Evolutionary conservation across 2,329 filamentous ascomycete species (phyloP).

Genomic region (Drechmeria coniospora): DNA sequence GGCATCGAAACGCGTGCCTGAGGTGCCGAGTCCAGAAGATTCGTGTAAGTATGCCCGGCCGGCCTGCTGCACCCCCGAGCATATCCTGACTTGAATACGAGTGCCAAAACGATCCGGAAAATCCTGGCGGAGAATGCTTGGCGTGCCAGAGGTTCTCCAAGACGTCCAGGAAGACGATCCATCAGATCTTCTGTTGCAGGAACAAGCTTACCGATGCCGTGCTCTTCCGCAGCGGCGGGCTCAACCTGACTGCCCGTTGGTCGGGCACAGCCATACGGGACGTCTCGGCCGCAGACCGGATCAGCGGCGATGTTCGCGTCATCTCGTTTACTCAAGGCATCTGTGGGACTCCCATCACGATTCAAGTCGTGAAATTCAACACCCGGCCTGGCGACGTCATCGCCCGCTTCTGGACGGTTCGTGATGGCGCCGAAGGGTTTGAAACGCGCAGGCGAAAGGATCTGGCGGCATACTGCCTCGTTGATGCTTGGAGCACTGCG

Average conservation of each 20-base stretch:
- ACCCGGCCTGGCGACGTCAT: constrained; percentile 21
- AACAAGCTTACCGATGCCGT: constrained; percentile 25
- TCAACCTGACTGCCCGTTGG: constrained; percentile 29
- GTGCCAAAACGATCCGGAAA: constrained; percentile 20
- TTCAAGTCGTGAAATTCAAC: constrained; percentile 26
- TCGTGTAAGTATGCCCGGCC: constrained; percentile 18
- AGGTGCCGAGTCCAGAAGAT: constrained; percentile 29
- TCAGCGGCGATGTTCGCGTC: constrained; percentile 9
- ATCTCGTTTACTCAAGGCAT: constrained; percentile 25
- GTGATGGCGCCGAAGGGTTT: constrained; percentile 6
- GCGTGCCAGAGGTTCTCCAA: constrained; percentile 22
- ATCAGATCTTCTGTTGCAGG: constrained; percentile 27
- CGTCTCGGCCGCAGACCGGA: constrained; percentile 21
- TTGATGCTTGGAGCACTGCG: constrained; percentile 19
- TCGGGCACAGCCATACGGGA: constrained; percentile 23
- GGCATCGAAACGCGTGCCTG: constrained; percentile 24
- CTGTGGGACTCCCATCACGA: constrained; percentile 17
- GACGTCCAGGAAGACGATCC: constrained; percentile 30
- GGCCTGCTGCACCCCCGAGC: too few relatives aligned
- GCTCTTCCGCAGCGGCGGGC: constrained; percentile 26
- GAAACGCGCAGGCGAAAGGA: constrained; percentile 13
- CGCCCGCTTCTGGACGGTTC: constrained; percentile 22
- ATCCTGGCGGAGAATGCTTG: constrained; percentile 19
- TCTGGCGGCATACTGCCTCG: constrained; percentile 25
- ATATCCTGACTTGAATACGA: too few relatives aligned